Conservation (phyloP, 768 basidiomycete genomes). For the Pleurotus giganteus region DNA sequence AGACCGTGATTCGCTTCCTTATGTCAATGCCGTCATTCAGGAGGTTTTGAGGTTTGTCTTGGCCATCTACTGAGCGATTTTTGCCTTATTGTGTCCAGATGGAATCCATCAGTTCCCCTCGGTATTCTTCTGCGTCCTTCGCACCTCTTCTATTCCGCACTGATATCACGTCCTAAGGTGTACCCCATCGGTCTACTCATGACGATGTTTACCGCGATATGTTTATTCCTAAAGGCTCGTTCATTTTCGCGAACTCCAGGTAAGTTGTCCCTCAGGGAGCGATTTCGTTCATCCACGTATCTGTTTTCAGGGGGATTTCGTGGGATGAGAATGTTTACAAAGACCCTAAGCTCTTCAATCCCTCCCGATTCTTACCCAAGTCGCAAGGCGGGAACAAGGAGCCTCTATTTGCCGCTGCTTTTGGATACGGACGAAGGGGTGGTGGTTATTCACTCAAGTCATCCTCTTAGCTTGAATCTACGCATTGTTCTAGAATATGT, state of each 20-base stretch:
- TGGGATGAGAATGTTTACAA: conserved; percentile 23
- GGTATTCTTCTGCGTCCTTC: conserved; percentile 22
- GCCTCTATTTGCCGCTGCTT: conserved; percentile 20
- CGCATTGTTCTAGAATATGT: conserved; percentile 36
- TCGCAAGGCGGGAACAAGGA: conserved; percentile 19
- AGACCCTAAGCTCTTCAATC: conserved; percentile 22
- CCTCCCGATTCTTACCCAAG: conserved; percentile 22
- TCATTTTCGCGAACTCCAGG: conserved; percentile 19
- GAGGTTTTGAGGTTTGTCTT: conserved; percentile 14
- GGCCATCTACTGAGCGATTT: no score
- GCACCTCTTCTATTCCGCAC: conserved; percentile 23
- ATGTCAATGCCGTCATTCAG: conserved; percentile 24
- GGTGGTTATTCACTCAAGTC: not conserved
- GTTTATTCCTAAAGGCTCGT: conserved; percentile 16
- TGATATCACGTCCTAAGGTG: conserved; percentile 15
- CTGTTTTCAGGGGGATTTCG: conserved; percentile 22
- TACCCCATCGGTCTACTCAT: conserved; percentile 16
- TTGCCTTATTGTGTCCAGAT: conserved; percentile 11
- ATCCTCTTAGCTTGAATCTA: not conserved
- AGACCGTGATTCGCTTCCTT: conserved; percentile 23
- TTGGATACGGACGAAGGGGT: conserved; percentile 34
- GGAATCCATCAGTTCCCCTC: conserved; percentile 16
- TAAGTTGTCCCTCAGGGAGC: not conserved
- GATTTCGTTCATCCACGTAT: not conserved
- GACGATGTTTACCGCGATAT: conserved; percentile 17